A percentile compares a stretch with the other conserved stretches of the same genome.
These are phyloP conservation scores for Hanseniaspora guilliermondii DNA, from an alignment of 805 yeast genomes.

Conservation along the genomic window DNA sequence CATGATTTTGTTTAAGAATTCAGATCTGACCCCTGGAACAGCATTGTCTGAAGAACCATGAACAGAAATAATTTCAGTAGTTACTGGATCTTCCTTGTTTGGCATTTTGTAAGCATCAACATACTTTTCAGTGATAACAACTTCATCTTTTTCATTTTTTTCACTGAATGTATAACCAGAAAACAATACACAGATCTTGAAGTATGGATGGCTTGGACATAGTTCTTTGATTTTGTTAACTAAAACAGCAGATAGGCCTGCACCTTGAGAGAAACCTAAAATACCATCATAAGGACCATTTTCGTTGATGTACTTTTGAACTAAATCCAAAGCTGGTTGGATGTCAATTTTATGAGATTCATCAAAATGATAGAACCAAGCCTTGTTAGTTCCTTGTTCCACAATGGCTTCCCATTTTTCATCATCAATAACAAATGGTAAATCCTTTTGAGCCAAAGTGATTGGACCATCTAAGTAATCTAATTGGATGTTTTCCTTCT, in stretches of 20 bases:
- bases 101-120: slow-evolving; percentile 25
- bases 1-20: slow-evolving; percentile 44
- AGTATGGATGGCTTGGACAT: slow-evolving; percentile 34
- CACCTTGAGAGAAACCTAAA: slow-evolving; percentile 90
- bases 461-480: slow-evolving; percentile 73
- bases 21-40: slow-evolving; percentile 60
- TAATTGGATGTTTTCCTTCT: slow-evolving; percentile 51
- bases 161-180: slow-evolving; percentile 51
- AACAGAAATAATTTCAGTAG: slow-evolving; percentile 52
- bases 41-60: slow-evolving; percentile 81
- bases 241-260: slow-evolving; percentile 67
- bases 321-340: slow-evolving; percentile 39
- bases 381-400: slow-evolving; percentile 37
- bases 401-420: slow-evolving; percentile 38
- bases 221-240: slow-evolving; percentile 46
- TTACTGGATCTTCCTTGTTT: slow-evolving; percentile 19
- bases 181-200: slow-evolving; percentile 66
- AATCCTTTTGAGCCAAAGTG: slow-evolving; percentile 49
- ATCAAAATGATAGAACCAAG: slow-evolving; percentile 66
- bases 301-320: slow-evolving; percentile 38
- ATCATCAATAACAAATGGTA: slow-evolving; percentile 56
- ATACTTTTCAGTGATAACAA: slow-evolving; percentile 30
- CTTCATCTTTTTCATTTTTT: slow-evolving; percentile 25
- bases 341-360: slow-evolving; percentile 37
- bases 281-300: slow-evolving; percentile 82